phyloP scores from a whole-genome alignment of 2,329 filamentous ascomycete species.

The Tympanopsis confertula region DNA sequence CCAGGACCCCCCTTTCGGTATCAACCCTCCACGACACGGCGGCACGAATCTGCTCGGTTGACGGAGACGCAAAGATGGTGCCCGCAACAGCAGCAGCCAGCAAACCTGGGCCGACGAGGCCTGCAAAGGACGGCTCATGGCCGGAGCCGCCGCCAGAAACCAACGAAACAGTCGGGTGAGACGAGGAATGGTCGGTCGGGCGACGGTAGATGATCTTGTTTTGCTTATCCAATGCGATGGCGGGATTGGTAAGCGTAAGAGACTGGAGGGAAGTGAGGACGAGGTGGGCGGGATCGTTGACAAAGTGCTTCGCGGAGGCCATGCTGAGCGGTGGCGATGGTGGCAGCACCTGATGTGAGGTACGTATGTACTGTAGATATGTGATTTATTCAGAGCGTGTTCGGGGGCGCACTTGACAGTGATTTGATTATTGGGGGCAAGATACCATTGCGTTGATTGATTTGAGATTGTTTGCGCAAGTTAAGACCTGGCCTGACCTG shows the following conservation, averaged over 20 bases:
- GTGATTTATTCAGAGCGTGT: no score
- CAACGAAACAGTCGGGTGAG: constrained; percentile 53
- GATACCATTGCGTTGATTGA: no score
- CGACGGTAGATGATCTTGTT: constrained; percentile 79
- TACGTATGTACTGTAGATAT: no score
- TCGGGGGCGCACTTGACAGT: no score
- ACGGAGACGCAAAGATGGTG: constrained; percentile 75
- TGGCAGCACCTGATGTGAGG: not conserved
- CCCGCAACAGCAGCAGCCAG: constrained; percentile 75
- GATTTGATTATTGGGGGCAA: no score
- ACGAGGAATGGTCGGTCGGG: constrained; percentile 28
- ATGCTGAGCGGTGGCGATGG: constrained; percentile 1
- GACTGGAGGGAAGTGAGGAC: constrained; percentile 67
- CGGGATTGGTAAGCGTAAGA: constrained; percentile 74
- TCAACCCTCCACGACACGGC: constrained; percentile 66
- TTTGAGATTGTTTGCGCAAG: no score
- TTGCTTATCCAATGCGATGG: constrained; percentile 61
- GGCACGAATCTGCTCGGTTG: constrained; percentile 69
- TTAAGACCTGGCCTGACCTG: no score
- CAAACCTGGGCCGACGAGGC: constrained; percentile 72
- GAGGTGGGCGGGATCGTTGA: constrained; percentile 70
- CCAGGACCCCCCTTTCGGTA: constrained; percentile 61
- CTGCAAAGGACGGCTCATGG: constrained; percentile 80
- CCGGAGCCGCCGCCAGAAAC: constrained; percentile 82
- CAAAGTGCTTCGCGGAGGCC: constrained; percentile 69